Conservation (phyloP, 768 basidiomycete genomes). For the Amanita polypyramis region DNA sequence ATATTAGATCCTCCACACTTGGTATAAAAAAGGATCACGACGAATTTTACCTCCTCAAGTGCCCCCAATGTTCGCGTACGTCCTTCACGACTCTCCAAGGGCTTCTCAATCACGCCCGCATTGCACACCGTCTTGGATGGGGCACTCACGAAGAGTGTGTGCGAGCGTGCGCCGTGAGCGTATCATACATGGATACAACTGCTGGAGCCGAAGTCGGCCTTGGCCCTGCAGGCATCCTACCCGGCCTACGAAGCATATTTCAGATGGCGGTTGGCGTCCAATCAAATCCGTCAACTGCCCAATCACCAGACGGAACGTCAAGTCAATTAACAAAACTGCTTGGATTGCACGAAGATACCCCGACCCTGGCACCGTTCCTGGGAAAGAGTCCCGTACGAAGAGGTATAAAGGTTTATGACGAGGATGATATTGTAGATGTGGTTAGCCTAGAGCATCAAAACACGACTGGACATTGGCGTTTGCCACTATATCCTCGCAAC, state of each 20-base stretch:
- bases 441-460: slow-evolving; percentile 11
- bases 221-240: slow-evolving; percentile 30
- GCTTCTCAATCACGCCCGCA: slow-evolving; percentile 42
- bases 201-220: slow-evolving; percentile 33
- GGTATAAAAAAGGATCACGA: slow-evolving; percentile 13
- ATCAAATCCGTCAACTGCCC: neutral
- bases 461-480: slow-evolving; percentile 21
- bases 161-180: slow-evolving; percentile 34
- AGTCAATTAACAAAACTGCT: slow-evolving; percentile 27
- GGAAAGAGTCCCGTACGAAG: slow-evolving; percentile 32
- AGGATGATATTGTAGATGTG: slow-evolving; percentile 28
- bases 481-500: slow-evolving; percentile 26
- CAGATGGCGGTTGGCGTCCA: slow-evolving; percentile 32
- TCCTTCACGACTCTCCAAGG: slow-evolving; percentile 42
- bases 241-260: slow-evolving; percentile 38
- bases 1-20: slow-evolving; percentile 23
- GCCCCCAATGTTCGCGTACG: slow-evolving; percentile 33
- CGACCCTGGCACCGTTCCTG: slow-evolving; percentile 38
- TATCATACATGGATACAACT: slow-evolving; percentile 27
- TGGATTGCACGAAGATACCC: slow-evolving; percentile 38
- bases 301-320: neutral
- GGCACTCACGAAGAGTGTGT: slow-evolving; percentile 48
- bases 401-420: slow-evolving; percentile 30
- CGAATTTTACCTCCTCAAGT: slow-evolving; percentile 29
- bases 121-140: slow-evolving; percentile 39